Evolutionary conservation across 164 flowering plant genomes (phyloP), one percentile per base, ranked within the genome.

Genomic region (Nymphaea colorata): DNA sequence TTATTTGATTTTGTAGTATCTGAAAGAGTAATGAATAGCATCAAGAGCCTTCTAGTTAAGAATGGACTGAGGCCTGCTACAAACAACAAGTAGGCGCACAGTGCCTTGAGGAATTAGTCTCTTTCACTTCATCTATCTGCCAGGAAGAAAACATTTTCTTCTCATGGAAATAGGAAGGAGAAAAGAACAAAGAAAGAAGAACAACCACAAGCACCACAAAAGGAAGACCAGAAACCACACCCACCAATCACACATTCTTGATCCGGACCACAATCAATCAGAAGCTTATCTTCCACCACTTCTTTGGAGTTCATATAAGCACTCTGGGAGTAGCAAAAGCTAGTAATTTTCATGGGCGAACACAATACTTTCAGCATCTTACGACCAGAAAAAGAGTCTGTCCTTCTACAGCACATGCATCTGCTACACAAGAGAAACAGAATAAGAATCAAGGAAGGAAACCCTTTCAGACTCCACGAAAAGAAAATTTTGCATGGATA

Each of bases 241-340:
- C 16, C 14, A 64, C 66, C 66, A 42, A 64, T 10, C 7, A 64
- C 66, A 64, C 66, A 64, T 64, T 64, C 66, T 41, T 64, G 43
- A 43, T 64, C 66, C 5, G 66, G 66, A 5, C 66, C 66, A 42
- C 66, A 64, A 42, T 64, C 66, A 41, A 64, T 64, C 12, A 64
- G 66, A 15, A 64, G 42, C 42, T 64, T 64, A 64, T 64, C 66
- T 15, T 64, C 16, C 41, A 14, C 44, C 44, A 41, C 66, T 64
- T 11, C 66, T 64, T 64, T 41, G 66, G 44, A 17, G 41, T 41
- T 64, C 44, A 64, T 18, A 41, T n/a, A 4, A 5, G 5, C 3
- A 14, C 41, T 41, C 42, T 64, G 66, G 7, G 45, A 3, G n/a
- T 42, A 11, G 41, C 66, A 8, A 8, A 41, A 64, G 14, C 44